These are phyloP conservation scores for Telopea speciosissima DNA, from an alignment of 177 flowering plant genomes.

Conservation along the genomic window DNA sequence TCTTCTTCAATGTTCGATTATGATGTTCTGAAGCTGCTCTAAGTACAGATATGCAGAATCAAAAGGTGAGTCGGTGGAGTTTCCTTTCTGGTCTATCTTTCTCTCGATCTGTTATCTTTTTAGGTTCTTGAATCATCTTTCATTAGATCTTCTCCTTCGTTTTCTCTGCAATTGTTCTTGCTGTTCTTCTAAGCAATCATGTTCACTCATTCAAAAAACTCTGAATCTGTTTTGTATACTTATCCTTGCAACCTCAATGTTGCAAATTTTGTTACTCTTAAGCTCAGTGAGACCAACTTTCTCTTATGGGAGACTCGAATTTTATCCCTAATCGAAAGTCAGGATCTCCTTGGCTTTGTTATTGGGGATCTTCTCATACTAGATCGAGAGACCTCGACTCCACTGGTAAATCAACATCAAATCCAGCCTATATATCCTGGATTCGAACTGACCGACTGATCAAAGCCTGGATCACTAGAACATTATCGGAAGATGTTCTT, in stretches of 20 bases:
- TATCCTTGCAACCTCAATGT: background rate
- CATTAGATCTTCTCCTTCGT: too few species aligned
- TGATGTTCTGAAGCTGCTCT: too few species aligned
- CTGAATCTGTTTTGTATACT: background rate
- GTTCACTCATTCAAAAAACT: too few species aligned
- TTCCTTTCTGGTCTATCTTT: too few species aligned
- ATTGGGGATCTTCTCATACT: background rate
- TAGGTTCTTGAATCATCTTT: too few species aligned
- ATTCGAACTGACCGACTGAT: background rate
- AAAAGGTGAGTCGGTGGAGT: too few species aligned
- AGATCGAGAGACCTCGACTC: background rate
- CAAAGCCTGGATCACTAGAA: background rate
- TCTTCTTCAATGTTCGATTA: too few species aligned
- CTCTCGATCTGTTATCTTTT: too few species aligned
- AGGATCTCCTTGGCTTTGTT: conserved; percentile 1
- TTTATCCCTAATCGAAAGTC: conserved; percentile 1
- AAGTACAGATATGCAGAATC: too few species aligned
- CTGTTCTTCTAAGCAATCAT: too few species aligned
- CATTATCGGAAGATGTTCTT: background rate
- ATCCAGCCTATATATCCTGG: background rate
- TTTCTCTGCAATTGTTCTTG: too few species aligned
- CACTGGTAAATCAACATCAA: background rate
- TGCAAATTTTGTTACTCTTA: background rate
- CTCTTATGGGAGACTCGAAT: background rate
- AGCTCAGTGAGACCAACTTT: background rate